Conservation (phyloP, 2,329 filamentous ascomycete genomes). For the Aspergillus aculeatinus region DNA sequence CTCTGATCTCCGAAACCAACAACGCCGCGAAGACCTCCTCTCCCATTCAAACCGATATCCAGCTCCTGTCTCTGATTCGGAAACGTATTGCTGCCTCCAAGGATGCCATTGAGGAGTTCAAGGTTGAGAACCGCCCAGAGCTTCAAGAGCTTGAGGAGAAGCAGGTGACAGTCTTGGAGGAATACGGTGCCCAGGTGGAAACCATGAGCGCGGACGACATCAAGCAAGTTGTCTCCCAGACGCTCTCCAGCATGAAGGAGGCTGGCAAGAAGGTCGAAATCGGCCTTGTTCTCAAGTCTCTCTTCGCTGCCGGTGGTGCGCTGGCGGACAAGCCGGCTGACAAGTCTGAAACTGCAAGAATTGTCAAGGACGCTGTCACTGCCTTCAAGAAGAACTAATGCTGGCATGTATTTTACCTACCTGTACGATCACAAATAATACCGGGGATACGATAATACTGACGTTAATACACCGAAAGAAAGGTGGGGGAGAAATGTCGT, state of each 20-base stretch:
- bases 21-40: slow-evolving; percentile 48
- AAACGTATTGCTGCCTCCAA: slow-evolving; percentile 42
- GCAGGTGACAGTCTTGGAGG: slow-evolving; percentile 45
- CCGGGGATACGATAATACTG: too few species aligned
- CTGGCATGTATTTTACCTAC: slow-evolving; percentile 21
- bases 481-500: too few species aligned
- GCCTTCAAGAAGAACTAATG: slow-evolving; percentile 14
- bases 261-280: slow-evolving; percentile 37
- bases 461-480: too few species aligned
- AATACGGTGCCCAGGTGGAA: slow-evolving; percentile 45
- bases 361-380: slow-evolving; percentile 39
- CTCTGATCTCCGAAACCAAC: slow-evolving; percentile 51
- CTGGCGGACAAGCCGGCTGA: slow-evolving; percentile 47
- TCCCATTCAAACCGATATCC: slow-evolving; percentile 48
- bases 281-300: slow-evolving; percentile 43
- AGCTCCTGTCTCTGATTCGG: slow-evolving; percentile 47
- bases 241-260: slow-evolving; percentile 37
- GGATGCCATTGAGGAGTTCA: slow-evolving; percentile 44
- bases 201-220: slow-evolving; percentile 45
- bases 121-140: slow-evolving; percentile 42
- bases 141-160: slow-evolving; percentile 47
- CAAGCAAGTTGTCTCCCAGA: slow-evolving; percentile 34
- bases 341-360: slow-evolving; percentile 41
- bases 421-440: slow-evolving; percentile 22
- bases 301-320: slow-evolving; percentile 43